Base-by-base conservation (phyloP, 177 flowering plant species). In the Telopea speciosissima region DNA sequence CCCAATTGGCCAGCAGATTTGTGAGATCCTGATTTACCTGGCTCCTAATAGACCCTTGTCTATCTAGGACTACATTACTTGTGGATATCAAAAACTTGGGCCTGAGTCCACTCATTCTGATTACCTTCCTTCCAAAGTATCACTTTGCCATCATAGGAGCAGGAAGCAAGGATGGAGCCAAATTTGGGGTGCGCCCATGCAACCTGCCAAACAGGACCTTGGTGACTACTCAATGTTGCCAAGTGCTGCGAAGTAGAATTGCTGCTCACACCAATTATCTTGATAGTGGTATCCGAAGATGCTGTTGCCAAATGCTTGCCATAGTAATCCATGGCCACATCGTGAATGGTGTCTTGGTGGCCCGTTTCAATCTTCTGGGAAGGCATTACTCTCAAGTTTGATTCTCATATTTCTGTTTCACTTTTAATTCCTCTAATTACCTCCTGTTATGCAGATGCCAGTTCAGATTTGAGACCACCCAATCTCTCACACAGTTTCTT, bases 271-370 rank as follows among this genome's bases (percentile, higher is more conserved):
- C 70, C 61, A 52, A 4, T 67, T 45, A 67, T 52, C 22, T 67
- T 67, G 19, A 67, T 49, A 19, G 54, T 49, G 54, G 54, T 49
- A 49, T 49, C 54, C 7, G 54, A 49, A 49, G 54, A 49, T 49
- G 54, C 54, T 12, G 54, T 68, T 44, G 79, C 79, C 19, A 76
- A 49, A 19, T 75, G 79, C 69, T 76, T 76, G 31, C 75, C 79
- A 66, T 76, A 76, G 45, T 76, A 76, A 76, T 76, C 79, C 79
- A 76, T 76, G 49, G 22, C 62, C 56, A 76, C 79, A 69, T 76
- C 79, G 8, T 49, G 54, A 49, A 49, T 16, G 19, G 54, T 49
- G 54, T 49, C 54, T 16, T 49, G 54, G 14, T 44, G 49, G 49
- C 49, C 49, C 14, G 49, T 44, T 44, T 44, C 49, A 40, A 76